A percentile compares a stretch with the other conserved stretches of the same genome.
phyloP scores from a whole-genome alignment of 2,329 filamentous ascomycete species.

The Orbilia ellipsospora region DNA sequence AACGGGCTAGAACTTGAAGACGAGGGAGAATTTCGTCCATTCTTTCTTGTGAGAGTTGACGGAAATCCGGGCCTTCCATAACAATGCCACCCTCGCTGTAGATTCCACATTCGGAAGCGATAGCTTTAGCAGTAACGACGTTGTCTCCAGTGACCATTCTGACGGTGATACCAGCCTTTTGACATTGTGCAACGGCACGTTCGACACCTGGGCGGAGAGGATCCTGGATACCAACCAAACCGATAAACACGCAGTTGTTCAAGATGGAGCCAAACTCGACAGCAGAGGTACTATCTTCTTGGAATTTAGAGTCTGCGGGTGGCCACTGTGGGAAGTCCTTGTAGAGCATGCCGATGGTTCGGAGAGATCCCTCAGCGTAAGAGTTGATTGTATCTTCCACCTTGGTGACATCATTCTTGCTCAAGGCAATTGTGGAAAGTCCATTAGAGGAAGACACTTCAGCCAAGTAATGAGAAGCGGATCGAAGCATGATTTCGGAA shows the following conservation, averaged over 20 bases:
- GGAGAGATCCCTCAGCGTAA: conserved; percentile 82
- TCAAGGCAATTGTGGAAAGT: conserved; percentile 56
- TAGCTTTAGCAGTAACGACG: conserved; percentile 64
- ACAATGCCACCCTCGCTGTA: conserved; percentile 63
- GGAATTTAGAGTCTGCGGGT: conserved; percentile 70
- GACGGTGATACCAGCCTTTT: conserved; percentile 65
- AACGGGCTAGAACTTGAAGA: conserved; percentile 75
- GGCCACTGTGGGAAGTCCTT: conserved; percentile 88
- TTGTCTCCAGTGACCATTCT: conserved; percentile 67
- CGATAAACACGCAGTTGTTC: conserved; percentile 67
- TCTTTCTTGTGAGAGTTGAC: conserved; percentile 63
- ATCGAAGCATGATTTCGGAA: conserved; percentile 70
- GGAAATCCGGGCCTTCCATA: conserved; percentile 65
- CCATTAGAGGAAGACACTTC: conserved; percentile 49
- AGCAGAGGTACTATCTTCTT: conserved; percentile 64
- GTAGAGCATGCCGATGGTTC: conserved; percentile 86
- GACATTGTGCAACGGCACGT: conserved; percentile 63
- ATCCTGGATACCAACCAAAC: conserved; percentile 65
- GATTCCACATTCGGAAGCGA: conserved; percentile 64
- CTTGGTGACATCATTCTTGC: conserved; percentile 20
- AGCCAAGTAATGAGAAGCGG: conserved; percentile 64
- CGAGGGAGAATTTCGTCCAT: conserved; percentile 71
- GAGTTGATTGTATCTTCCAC: conserved; percentile 76
- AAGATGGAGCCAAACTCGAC: conserved; percentile 67
- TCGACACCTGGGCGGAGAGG: conserved; percentile 65